Evolutionary conservation across 1,284 basidiomycete genomes (phyloP).

Genomic region (Omphalotus olearius): DNA sequence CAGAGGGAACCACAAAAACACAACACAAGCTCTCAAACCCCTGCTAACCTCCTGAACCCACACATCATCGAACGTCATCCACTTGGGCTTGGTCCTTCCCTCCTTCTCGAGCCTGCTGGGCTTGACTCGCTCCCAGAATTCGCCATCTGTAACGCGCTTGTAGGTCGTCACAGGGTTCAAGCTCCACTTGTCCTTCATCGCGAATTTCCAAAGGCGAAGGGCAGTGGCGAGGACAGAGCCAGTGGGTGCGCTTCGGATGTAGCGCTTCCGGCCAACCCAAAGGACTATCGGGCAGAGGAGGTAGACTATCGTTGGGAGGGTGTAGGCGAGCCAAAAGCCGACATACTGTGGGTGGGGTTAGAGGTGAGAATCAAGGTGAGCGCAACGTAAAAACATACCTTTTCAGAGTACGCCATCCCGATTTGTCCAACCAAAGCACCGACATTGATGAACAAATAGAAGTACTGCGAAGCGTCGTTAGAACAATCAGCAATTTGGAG

Average conservation of each 20-base stretch:
- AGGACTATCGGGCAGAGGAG: slow-evolving; percentile 71
- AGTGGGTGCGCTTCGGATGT: slow-evolving; percentile 64
- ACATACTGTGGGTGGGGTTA: slow-evolving; percentile 39
- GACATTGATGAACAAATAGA: slow-evolving; percentile 78
- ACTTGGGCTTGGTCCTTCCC: slow-evolving; percentile 40
- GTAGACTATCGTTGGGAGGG: slow-evolving; percentile 67
- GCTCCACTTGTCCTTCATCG: slow-evolving; percentile 55
- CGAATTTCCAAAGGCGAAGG: slow-evolving; percentile 46
- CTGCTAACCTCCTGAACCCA: slow-evolving; percentile 85
- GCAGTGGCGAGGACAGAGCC: slow-evolving; percentile 70
- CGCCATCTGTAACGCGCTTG: slow-evolving; percentile 47
- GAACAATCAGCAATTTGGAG: not conserved
- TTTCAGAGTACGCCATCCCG: slow-evolving; percentile 69
- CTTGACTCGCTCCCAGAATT: slow-evolving; percentile 81
- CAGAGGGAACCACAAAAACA: slow-evolving; percentile 77
- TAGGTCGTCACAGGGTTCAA: slow-evolving; percentile 47
- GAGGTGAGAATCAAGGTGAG: not conserved
- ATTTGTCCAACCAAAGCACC: slow-evolving; percentile 73
- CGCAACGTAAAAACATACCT: slow-evolving; percentile 33
- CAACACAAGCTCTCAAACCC: slow-evolving; percentile 81
- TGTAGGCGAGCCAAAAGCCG: slow-evolving; percentile 70
- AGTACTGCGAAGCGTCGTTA: slow-evolving; percentile 42
- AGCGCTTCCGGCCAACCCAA: slow-evolving; percentile 59
- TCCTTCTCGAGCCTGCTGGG: slow-evolving; percentile 47
- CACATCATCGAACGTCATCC: slow-evolving; percentile 75